A percentile compares a stretch with the other conserved stretches of the same genome.
Conservation (phyloP, 2,329 filamentous ascomycete genomes). For the Sarocladiaceae sp. region DNA sequence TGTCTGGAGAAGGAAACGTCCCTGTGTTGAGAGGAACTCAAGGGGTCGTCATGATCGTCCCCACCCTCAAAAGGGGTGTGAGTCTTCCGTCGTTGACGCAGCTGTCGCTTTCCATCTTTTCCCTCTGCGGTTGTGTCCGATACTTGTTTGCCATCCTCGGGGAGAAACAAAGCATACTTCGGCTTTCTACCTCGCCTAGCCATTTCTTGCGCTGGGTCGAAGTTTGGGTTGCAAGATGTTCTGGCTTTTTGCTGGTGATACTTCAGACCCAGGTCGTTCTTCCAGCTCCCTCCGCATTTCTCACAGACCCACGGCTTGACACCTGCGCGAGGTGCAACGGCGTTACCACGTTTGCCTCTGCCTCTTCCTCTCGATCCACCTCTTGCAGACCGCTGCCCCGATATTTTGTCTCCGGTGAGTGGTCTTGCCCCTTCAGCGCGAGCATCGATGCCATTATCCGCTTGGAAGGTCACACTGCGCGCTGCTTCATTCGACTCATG, state of each 20-base stretch:
- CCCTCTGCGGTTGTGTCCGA: neutral
- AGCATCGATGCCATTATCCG: too few species aligned
- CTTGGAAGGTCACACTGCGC: too few species aligned
- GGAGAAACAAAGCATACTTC: neutral
- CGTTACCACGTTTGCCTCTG: conserved; percentile 12
- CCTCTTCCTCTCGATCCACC: conserved; percentile 12
- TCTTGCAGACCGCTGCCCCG: neutral
- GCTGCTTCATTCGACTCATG: too few species aligned
- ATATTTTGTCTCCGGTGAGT: too few species aligned
- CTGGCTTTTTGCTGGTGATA: conserved; percentile 52
- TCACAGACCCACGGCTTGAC: conserved; percentile 38
- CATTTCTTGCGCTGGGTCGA: conserved; percentile 14
- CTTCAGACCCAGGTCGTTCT: conserved; percentile 51
- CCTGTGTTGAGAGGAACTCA: neutral
- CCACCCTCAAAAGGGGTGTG: neutral
- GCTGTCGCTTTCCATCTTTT: neutral
- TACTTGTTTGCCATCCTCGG: neutral
- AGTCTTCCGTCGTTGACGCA: conserved; percentile 1
- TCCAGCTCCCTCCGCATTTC: conserved; percentile 48
- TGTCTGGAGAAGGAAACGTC: neutral
- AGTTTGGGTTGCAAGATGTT: conserved; percentile 45
- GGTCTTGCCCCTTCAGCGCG: too few species aligned
- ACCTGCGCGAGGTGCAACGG: conserved; percentile 12
- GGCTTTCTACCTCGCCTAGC: neutral
- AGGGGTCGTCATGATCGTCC: neutral